Base-by-base conservation (phyloP, 2,329 filamentous ascomycete genomes). In the Penicillium capsulatum region DNA sequence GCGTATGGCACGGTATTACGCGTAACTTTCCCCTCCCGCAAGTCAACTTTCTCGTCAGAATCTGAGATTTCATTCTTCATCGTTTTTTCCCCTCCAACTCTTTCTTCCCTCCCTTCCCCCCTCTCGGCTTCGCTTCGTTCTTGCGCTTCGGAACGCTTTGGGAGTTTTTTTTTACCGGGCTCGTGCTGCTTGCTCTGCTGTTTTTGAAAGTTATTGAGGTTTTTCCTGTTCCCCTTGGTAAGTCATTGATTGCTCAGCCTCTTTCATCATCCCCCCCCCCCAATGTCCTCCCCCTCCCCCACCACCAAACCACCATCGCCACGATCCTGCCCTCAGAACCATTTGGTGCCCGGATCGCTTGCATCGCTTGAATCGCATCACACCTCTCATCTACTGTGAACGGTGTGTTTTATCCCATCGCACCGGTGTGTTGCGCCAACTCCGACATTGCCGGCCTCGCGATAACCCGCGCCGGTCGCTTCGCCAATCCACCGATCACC, bases 21-120 rank as follows among this genome's bases (percentile, higher is more conserved):
- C 26, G 17, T 19, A 6, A 14, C 13, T 30, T 33, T 40, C 38
- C 38, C 38, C 38, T 36, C 37, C 20, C 13, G 9, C 16, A 37
- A 39, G 19, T 17, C 36, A 31, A 34, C 40, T 38, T 35, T n/a
- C 44, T 43, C 34, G 28, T 38, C 40, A 42, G 36, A 45, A 50
- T 50, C 48, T 51, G 47, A 50, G 49, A 51, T 55, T 54, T 53
- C 48, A 39, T 52, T 51, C 48, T 55, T 55, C 51, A 43, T 52
- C 41, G 44, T 32, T 44, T 47, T 44, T 47, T 46, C 43, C 43
- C 50, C 47, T 47, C 40, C 45, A 44, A 45, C 36, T 28, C 38
- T 41, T 48, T 39, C 44, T 44, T 44, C 40, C 42, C 40, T 48
- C 50, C 44, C 45, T 45, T 55, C 54, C 52, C 48, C 44, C 49